Evolutionary conservation across 495 filamentous ascomycete genomes (phyloP), one percentile per base, ranked within the genome.

Genomic region (Extremus antarcticus): DNA sequence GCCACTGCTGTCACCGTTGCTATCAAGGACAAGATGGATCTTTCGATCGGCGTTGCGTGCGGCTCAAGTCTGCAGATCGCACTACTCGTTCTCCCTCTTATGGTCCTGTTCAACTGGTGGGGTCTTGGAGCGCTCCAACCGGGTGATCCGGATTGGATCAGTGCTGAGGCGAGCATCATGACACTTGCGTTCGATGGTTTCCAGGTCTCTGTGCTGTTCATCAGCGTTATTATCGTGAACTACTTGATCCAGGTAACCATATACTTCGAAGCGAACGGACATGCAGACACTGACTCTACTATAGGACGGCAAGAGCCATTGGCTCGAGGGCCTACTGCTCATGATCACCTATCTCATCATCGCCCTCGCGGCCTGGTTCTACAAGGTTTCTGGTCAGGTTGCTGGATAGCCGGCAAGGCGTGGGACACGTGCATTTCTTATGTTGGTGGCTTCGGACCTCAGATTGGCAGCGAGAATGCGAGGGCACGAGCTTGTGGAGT

Each of bases 341-440:
- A 62, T 65, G 57, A 50, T 63, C 13, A 62, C 65, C 1, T 71
- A 71, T 53, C n/a, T 71, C 24, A 67, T 71, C 53, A 71, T 71
- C 38, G 65, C 69, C 16, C 19, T 69, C 19, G 55, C 66, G 23
- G 65, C 65, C 0, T 71, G 63, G 62, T 70, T 69, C 65, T 71
- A 71, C 53, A 61, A 61, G 15, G 51, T 32, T 35, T 7, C 3
- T 45, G 41, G 19, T 7, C 8, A 45, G 13, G 29, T 35, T 35
- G 29, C 29, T 35, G 29, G 29, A 35, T 35, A 35, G 13, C 7
- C 29, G 29, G 29, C 29, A 13, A 35, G 13, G 29, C 29, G 13
- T 35, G 29, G 29, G 29, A 4, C 13, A 13, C 29, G 13, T 35
- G 29, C 13, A 13, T 35, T 35, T 35, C 29, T 35, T 35, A 7